A percentile compares a stretch with the other conserved stretches of the same genome.
Evolutionary conservation across 805 yeast species (phyloP).

Genomic region (Metschnikowia anglica): DNA sequence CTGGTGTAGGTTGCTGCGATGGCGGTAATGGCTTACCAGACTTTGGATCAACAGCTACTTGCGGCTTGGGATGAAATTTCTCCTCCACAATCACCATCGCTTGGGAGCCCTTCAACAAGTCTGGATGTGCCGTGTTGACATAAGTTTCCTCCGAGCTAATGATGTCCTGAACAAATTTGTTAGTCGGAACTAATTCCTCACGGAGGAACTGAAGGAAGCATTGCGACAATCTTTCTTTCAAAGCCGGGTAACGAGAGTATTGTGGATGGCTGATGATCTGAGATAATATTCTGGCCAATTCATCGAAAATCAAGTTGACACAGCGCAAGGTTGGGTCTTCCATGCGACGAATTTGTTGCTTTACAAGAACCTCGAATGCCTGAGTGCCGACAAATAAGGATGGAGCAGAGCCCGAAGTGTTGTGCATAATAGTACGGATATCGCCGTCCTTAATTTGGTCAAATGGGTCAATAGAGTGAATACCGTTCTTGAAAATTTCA

Average conservation of each 20-base stretch:
- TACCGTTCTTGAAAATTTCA: constrained; percentile 91
- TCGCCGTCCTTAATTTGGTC: constrained; percentile 95
- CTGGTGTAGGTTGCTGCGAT: constrained; percentile 36
- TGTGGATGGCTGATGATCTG: constrained; percentile 80
- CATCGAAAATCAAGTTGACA: constrained; percentile 89
- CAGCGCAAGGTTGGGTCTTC: constrained; percentile 92
- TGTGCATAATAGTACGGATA: constrained; percentile 94
- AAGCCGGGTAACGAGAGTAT: constrained; percentile 84
- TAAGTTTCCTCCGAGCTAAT: constrained; percentile 87
- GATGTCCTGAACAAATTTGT: constrained; percentile 77
- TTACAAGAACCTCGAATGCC: constrained; percentile 93
- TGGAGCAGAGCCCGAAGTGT: constrained; percentile 94
- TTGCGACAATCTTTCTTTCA: constrained; percentile 82
- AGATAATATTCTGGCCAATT: constrained; percentile 83
- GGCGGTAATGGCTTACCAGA: constrained; percentile 77
- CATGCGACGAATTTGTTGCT: constrained; percentile 71
- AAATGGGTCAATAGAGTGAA: constrained; percentile 89
- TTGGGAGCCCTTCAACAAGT: constrained; percentile 88
- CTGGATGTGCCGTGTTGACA: constrained; percentile 97
- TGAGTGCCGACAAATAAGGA: constrained; percentile 95
- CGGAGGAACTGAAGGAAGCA: constrained; percentile 78
- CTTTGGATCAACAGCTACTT: constrained; percentile 81
- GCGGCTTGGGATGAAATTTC: constrained; percentile 72
- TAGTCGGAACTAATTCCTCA: constrained; percentile 79
- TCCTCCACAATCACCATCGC: constrained; percentile 94